Evolutionary conservation across 345 rosid species (phyloP).

Genomic region (Noccaea caerulescens): DNA sequence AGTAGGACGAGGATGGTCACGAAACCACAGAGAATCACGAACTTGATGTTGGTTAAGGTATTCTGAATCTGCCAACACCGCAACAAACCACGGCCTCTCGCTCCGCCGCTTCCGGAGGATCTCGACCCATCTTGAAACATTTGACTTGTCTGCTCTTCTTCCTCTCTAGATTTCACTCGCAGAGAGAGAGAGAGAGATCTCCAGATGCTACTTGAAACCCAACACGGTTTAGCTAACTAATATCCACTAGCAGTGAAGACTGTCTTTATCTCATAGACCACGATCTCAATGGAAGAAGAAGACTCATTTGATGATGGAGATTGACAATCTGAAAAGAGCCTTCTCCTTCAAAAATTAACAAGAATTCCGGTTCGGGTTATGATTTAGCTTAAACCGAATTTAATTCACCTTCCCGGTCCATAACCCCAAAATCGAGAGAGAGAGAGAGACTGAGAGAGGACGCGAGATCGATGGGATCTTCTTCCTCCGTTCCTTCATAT

Average conservation of each 20-base stretch:
- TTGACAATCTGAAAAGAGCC: slow-evolving; percentile 5
- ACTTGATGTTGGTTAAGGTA: slow-evolving; percentile 85
- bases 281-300: background rate
- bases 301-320: slow-evolving; percentile 17
- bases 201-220: slow-evolving; percentile 23
- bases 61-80: slow-evolving; percentile 84
- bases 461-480: slow-evolving; percentile 38
- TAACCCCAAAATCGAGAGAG: background rate
- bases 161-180: slow-evolving; percentile 16
- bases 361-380: slow-evolving; percentile 30
- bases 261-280: background rate
- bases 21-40: slow-evolving; percentile 85
- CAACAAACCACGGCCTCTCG: slow-evolving; percentile 27
- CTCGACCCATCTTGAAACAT: slow-evolving; percentile 37
- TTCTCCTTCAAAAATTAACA: background rate
- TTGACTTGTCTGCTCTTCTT: background rate
- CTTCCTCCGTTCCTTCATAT: slow-evolving; percentile 12
- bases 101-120: slow-evolving; percentile 36
- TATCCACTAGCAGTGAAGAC: slow-evolving; percentile 8
- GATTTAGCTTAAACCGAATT: slow-evolving; percentile 15
- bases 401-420: slow-evolving; percentile 25
- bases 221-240: slow-evolving; percentile 16
- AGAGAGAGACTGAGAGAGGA: slow-evolving; percentile 2
- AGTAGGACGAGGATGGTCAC: slow-evolving; percentile 87
- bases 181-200: background rate